Evolutionary conservation across 2,329 filamentous ascomycete species (phyloP).

Genomic region (Sporothrix mexicana): DNA sequence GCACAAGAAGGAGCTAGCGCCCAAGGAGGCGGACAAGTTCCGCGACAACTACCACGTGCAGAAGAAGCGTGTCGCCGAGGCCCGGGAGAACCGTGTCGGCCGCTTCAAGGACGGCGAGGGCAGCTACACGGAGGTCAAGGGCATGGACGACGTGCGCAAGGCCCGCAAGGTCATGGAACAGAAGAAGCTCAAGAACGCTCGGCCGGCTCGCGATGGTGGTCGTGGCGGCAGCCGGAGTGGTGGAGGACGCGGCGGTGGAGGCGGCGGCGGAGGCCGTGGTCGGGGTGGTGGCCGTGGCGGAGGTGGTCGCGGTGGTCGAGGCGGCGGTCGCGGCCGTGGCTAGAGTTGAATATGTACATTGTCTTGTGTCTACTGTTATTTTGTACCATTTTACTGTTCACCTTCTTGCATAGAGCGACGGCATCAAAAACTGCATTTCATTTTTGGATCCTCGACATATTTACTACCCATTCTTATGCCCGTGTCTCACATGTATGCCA

Average conservation of each 20-base stretch:
- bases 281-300: conserved; percentile 22
- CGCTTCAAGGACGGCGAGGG: conserved; percentile 74
- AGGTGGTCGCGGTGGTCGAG: conserved; percentile 19
- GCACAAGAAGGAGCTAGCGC: conserved; percentile 85
- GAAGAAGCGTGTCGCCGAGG: conserved; percentile 88
- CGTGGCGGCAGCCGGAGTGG: conserved; percentile 29
- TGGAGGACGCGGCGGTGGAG: conserved; percentile 1
- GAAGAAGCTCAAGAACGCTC: conserved; percentile 84
- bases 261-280: conserved; percentile 23
- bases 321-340: conserved; percentile 26
- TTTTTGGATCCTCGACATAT: not conserved
- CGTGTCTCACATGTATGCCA: no score
- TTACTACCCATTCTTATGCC: not conserved
- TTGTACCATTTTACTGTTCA: conserved; percentile 1
- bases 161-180: conserved; percentile 77
- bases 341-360: not conserved
- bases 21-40: conserved; percentile 91
- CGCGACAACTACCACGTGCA: conserved; percentile 87
- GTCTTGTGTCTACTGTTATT: not conserved
- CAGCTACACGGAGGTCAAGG: conserved; percentile 79
- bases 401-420: conserved; percentile 26
- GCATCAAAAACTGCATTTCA: not conserved
- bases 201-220: conserved; percentile 55
- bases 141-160: conserved; percentile 83
- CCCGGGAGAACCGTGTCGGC: conserved; percentile 81